phyloP scores from a whole-genome alignment of 2,329 filamentous ascomycete genomes.

The Aspergillus glaucus region DNA sequence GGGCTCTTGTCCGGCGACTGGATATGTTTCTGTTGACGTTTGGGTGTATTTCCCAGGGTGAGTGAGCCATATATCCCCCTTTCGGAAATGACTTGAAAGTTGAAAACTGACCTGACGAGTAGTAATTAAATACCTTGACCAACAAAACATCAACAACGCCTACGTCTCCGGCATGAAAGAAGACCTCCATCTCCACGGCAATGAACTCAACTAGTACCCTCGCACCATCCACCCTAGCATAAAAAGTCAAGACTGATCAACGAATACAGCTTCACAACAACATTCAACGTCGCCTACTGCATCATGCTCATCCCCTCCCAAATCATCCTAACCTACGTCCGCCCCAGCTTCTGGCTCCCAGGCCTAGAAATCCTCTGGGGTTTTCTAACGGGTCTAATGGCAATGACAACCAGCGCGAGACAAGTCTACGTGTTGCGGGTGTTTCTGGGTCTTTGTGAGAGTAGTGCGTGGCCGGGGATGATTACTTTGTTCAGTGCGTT shows the following conservation, averaged over 20 bases:
- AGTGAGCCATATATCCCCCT: neutral
- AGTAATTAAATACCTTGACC: constrained; percentile 43
- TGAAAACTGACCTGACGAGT: neutral
- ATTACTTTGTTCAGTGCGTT: constrained; percentile 25
- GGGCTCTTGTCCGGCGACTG: constrained; percentile 30
- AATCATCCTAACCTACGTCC: constrained; percentile 33
- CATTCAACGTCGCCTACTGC: constrained; percentile 36
- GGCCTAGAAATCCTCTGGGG: constrained; percentile 24
- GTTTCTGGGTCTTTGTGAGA: constrained; percentile 25
- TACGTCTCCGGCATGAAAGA: constrained; percentile 30
- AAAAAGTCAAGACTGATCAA: too few species aligned
- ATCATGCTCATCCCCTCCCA: constrained; percentile 37
- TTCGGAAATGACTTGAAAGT: neutral
- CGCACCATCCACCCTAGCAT: too few species aligned
- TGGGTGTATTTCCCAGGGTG: constrained; percentile 36
- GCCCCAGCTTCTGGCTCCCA: constrained; percentile 25
- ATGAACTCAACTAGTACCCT: constrained; percentile 17
- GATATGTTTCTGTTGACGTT: constrained; percentile 37
- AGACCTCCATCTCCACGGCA: constrained; percentile 21
- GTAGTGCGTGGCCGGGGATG: constrained; percentile 24
- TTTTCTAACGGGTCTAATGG: constrained; percentile 23
- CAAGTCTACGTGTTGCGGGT: constrained; percentile 26
- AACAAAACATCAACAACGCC: constrained; percentile 43
- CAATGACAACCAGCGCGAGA: constrained; percentile 21
- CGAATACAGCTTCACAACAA: constrained; percentile 27